These are phyloP conservation scores for Colletotrichum magnum DNA, from an alignment of 2,329 filamentous ascomycete species.

Conservation along the genomic window DNA sequence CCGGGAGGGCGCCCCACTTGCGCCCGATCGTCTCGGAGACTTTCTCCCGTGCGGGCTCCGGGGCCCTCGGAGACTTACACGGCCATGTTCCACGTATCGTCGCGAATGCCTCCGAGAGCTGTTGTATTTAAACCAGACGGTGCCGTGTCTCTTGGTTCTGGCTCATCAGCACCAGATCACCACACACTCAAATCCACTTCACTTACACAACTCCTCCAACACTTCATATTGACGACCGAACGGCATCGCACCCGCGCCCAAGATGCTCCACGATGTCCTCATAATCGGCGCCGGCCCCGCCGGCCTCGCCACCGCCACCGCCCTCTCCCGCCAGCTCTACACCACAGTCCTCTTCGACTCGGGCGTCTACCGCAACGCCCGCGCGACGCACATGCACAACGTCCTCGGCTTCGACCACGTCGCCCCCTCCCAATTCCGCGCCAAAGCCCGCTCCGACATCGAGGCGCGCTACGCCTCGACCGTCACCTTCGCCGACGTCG, in stretches of 20 bases:
- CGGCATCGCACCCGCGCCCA: too few species aligned
- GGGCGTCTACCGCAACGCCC: conserved; percentile 64
- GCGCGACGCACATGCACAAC: conserved; percentile 64
- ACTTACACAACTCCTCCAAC: background rate
- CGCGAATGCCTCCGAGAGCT: too few species aligned
- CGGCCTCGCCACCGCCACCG: conserved; percentile 62
- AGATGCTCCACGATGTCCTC: conserved; percentile 61
- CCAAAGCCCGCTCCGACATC: conserved; percentile 52
- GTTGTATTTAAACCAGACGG: too few species aligned
- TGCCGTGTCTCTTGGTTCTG: too few species aligned
- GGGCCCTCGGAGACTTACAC: conserved; percentile 10
- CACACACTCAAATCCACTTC: too few species aligned
- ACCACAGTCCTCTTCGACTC: conserved; percentile 65
- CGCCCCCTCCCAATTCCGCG: conserved; percentile 52
- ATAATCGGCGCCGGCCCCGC: conserved; percentile 68
- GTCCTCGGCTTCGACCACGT: conserved; percentile 57
- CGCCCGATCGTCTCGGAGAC: conserved; percentile 19
- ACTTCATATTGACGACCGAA: too few species aligned
- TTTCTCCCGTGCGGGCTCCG: conserved; percentile 21
- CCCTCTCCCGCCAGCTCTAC: conserved; percentile 64
- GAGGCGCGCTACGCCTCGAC: conserved; percentile 48
- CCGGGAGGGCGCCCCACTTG: background rate
- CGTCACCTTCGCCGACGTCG: conserved; percentile 49
- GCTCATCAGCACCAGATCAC: background rate
- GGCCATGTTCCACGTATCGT: background rate